Conservation (phyloP, 1,139 yeast species). For the Sugiyamaella neomexicana region DNA sequence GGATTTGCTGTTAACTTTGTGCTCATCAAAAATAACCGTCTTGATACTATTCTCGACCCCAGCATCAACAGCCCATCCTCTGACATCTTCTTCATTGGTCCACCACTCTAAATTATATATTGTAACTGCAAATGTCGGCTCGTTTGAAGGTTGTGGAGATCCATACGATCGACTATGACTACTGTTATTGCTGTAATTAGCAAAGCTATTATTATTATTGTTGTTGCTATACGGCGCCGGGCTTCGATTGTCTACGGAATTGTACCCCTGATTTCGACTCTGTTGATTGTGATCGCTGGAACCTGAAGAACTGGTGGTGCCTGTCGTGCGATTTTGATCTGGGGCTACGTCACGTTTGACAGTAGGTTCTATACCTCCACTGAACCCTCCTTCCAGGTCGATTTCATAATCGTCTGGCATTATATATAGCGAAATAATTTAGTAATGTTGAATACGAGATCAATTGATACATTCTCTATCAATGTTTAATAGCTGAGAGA, state of each 20-base stretch:
- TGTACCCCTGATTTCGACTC: neutral
- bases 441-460: too few species aligned
- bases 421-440: neutral
- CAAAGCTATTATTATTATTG: neutral
- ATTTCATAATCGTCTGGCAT: constrained; percentile 16
- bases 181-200: neutral
- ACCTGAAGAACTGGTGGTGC: neutral
- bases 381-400: constrained; percentile 13
- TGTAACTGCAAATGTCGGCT: constrained; percentile 19
- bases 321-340: neutral
- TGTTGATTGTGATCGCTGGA: neutral
- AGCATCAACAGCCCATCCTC: constrained; percentile 37
- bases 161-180: constrained; percentile 2
- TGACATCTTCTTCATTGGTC: constrained; percentile 39
- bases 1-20: constrained; percentile 40
- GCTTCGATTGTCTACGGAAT: neutral
- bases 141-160: constrained; percentile 2
- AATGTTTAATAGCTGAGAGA: too few species aligned
- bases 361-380: constrained; percentile 11
- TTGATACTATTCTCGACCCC: constrained; percentile 30
- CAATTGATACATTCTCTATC: too few species aligned
- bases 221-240: constrained; percentile 4
- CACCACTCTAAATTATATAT: constrained; percentile 38
- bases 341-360: neutral
- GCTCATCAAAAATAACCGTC: constrained; percentile 37